Conservation (phyloP, 352 stramenopile species). For the Globisporangium lucens region DNA sequence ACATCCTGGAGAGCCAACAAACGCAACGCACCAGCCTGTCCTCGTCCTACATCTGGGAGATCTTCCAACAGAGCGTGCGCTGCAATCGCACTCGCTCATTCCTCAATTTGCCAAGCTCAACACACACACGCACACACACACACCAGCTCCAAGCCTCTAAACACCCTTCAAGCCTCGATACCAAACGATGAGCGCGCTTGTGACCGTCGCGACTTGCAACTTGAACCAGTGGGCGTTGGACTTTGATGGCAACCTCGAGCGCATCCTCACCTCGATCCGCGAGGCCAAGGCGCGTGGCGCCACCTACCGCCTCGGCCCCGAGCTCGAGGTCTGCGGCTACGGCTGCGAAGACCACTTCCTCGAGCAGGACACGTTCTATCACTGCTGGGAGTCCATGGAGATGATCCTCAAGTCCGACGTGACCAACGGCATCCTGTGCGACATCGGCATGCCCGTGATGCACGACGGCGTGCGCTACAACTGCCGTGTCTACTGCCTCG, state of each 20-base stretch:
- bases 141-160: neutral
- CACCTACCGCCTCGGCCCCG: constrained; percentile 94
- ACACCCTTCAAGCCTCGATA: neutral
- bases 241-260: constrained; percentile 95
- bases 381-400: constrained; percentile 96
- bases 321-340: constrained; percentile 99
- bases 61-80: neutral
- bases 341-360: constrained; percentile 99
- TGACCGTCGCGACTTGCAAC: constrained; percentile 97
- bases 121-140: neutral
- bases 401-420: constrained; percentile 81
- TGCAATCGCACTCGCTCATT: constrained; percentile 1
- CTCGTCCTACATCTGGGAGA: neutral
- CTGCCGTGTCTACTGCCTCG: constrained; percentile 94
- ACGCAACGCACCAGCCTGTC: neutral
- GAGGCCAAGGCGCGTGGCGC: constrained; percentile 84
- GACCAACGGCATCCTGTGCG: constrained; percentile 94
- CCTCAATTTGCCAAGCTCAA: constrained; percentile 10
- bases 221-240: constrained; percentile 99
- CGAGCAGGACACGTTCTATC: constrained; percentile 97
- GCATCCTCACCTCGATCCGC: constrained; percentile 88
- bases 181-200: constrained; percentile 69
- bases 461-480: constrained; percentile 97
- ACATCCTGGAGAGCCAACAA: neutral
- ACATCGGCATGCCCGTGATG: constrained; percentile 98